Base-by-base conservation (phyloP, 1,284 basidiomycete genomes). In the Polyporus tsugae region DNA sequence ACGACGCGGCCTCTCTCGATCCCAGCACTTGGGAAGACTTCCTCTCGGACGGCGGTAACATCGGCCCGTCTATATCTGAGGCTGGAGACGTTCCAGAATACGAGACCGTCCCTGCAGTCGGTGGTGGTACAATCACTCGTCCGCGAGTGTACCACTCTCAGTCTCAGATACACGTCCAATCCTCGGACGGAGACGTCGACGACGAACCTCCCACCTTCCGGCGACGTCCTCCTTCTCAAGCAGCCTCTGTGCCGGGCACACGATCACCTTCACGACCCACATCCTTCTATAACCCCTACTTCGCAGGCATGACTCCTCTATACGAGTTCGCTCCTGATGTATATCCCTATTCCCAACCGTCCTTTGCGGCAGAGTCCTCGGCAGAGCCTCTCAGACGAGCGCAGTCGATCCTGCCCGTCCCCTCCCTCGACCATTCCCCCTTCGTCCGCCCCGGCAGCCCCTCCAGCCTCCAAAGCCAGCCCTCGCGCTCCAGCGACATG, bases 1-100 rank as follows among this genome's bases (percentile, higher is more conserved):
- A 83, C 52, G 83, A 86, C n/a, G 85, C 83, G 25, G 83, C 81
- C 22, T 86, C 89, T 6, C 91, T 88, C 69, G 89, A 90, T 68
- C 83, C 88, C 36, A 82, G 89, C 7, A 89, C 91, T 62, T 94
- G 93, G 92, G 89, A 90, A 35, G 87, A 89, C 36, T 77, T 81
- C 11, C 74, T 82, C 7, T 78, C 82, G 0, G 82, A 82, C 62
- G 80, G 78, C 72, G 67, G 67, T 2, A 78, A 80, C 22, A 70
- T 76, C 29, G 78, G 78, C 7, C 75, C 76, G 29, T 79, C 80
- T 6, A 72, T 75, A 36, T 73, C 74, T 6, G 79, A 76, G 25
- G 65, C 70, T 6, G 74, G 69, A 4, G 75, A 78, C 22, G 42
- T 72, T 46, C 59, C 72, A 7, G 82, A 83, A 70, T 82, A 81